These are phyloP conservation scores for Ophioceras dolichostomum DNA, from an alignment of 2,329 filamentous ascomycete genomes.

Conservation along the genomic window DNA sequence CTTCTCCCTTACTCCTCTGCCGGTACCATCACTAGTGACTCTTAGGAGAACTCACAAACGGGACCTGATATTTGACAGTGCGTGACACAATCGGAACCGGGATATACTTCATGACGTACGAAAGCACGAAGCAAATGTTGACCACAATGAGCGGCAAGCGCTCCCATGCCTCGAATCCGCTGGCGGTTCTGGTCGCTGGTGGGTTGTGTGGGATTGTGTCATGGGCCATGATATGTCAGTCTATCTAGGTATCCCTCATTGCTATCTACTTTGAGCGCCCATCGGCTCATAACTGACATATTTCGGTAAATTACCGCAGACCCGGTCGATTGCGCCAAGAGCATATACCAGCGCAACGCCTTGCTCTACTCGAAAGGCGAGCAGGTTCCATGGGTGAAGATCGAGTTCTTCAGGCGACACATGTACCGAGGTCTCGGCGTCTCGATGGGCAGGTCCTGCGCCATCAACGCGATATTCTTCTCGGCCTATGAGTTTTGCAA, in stretches of 20 bases:
- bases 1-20: too few species aligned
- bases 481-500: constrained; percentile 79
- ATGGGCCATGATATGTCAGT: constrained; percentile 64
- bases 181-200: constrained; percentile 66
- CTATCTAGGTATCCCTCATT: neutral
- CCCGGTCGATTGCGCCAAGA: constrained; percentile 73
- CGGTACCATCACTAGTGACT: too few species aligned
- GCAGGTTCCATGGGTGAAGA: constrained; percentile 54
- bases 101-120: constrained; percentile 84
- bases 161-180: constrained; percentile 65
- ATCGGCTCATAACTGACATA: too few species aligned
- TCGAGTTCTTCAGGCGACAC: constrained; percentile 62
- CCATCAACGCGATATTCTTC: constrained; percentile 84
- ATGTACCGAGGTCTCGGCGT: constrained; percentile 79
- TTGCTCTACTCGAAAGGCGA: constrained; percentile 57
- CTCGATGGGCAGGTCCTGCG: constrained; percentile 69
- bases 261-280: constrained; percentile 15
- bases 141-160: constrained; percentile 61
- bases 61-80: constrained; percentile 36
- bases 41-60: too few species aligned
- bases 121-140: constrained; percentile 72
- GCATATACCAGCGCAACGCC: constrained; percentile 73
- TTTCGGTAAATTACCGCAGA: constrained; percentile 40
- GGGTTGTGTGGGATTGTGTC: constrained; percentile 74
- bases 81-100: constrained; percentile 73